These are phyloP conservation scores for Aspergillus sclerotioniger DNA, from an alignment of 495 filamentous ascomycete genomes.

Conservation along the genomic window DNA sequence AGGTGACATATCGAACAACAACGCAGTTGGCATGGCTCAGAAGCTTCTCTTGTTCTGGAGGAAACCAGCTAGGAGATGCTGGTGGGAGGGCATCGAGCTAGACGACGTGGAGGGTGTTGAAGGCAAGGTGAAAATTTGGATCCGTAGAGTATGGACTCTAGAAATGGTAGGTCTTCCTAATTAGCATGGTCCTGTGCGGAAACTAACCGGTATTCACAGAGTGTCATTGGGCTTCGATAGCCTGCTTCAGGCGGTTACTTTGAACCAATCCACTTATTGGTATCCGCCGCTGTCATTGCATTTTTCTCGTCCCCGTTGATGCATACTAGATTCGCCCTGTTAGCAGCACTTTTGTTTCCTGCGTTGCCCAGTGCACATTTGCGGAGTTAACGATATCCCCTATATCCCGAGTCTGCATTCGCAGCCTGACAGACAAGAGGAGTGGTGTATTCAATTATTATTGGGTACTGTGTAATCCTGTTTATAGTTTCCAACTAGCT, in stretches of 20 bases:
- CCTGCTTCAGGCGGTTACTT: conserved; percentile 4
- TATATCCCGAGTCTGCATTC: conserved; percentile 15
- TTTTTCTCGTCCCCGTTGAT: conserved; percentile 5
- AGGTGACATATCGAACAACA: conserved; percentile 71
- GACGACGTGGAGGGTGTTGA: conserved; percentile 86
- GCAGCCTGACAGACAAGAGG: conserved; percentile 17
- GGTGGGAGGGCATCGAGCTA: conserved; percentile 99
- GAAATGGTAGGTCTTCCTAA: conserved; percentile 71
- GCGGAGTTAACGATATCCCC: conserved; percentile 31
- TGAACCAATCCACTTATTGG: conserved; percentile 13
- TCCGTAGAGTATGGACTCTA: conserved; percentile 94
- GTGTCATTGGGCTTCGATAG: conserved; percentile 85
- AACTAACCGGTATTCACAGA: conserved; percentile 42
- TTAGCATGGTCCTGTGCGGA: neutral
- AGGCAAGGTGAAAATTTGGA: conserved; percentile 95
- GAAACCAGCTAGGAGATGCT: conserved; percentile 93
- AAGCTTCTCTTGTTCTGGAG: conserved; percentile 98
- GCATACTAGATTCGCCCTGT: conserved; percentile 18
- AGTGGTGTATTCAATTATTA: conserved; percentile 18
- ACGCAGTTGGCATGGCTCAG: conserved; percentile 95
- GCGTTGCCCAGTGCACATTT: conserved; percentile 15
- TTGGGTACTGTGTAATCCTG: conserved; percentile 20
- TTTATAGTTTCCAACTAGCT: conserved; percentile 20
- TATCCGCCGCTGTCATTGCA: conserved; percentile 14
- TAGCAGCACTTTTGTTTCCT: conserved; percentile 13